Evolutionary conservation across 179 eudicot species (phyloP), one percentile per base, ranked within the genome.

Genomic region (Sideroxylon spinosum): DNA sequence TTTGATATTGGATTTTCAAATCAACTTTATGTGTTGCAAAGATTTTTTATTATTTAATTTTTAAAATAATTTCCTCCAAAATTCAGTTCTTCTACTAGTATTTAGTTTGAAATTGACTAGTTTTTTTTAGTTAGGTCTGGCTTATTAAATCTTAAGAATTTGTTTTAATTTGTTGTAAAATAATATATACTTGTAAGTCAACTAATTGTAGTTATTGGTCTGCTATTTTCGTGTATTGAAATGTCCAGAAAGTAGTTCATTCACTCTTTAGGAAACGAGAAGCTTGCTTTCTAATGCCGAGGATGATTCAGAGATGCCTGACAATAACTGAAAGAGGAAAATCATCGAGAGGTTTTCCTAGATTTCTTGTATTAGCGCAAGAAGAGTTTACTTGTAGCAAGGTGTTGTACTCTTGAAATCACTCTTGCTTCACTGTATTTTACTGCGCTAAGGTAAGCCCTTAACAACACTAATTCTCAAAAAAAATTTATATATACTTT

Each of bases 371-470:
- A 10, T 76, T 48, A 53, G 79, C 56, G 90, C 97, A 60, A 93
- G 97, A 97, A 84, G 83, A 82, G 83, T 93, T 65, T 95, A 95
- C 82, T 73, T 91, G 10, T 74, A 79, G 72, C 97, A 95, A 88
- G 97, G 90, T 81, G 95, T 91, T 48, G 88, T 95, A 55, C 95
- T 95, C 91, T 97, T 1, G 97, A 97, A 74, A n/a, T 91, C 25
- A 84, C 98, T 77, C 86, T 95, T 64, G 89, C 97, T 26, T 81
- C 93, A 82, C 74, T 95, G 76, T 93, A 79, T 84, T 91, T 93
- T 66, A 87, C 96, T 9, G 94, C 90, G 59, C 94, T 93, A 78
- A 91, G 97, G 96, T 91, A 57, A 71, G 67, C 59, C 66, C 25
- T 55, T 46, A 7, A 19, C 6, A 28, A 64, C 23, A n/a, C 71